Conservation (phyloP, 2,329 filamentous ascomycete species). For the Penicillium thymicola region DNA sequence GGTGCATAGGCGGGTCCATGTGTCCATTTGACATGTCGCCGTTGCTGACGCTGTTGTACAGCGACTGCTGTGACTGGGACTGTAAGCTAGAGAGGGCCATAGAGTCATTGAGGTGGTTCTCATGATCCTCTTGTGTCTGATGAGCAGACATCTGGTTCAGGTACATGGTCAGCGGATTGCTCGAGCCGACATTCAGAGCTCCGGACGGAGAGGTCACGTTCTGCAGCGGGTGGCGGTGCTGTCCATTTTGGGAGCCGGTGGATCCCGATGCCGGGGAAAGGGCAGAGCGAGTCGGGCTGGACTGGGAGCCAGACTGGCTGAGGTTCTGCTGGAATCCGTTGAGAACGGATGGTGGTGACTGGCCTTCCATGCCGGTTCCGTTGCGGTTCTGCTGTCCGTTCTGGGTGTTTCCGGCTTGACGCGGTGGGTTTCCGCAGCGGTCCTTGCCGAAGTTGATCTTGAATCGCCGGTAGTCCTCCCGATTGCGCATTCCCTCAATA, state of each 20-base stretch:
- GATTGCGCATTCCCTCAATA: constrained; percentile 90
- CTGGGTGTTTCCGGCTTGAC: constrained; percentile 65
- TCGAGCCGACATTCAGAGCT: constrained; percentile 73
- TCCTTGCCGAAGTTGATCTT: constrained; percentile 99
- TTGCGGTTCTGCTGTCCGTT: constrained; percentile 64
- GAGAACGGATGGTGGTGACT: constrained; percentile 53
- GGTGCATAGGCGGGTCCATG: constrained; percentile 43
- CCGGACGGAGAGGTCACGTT: constrained; percentile 58
- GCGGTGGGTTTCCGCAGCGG: constrained; percentile 90
- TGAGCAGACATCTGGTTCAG: constrained; percentile 68
- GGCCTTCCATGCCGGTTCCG: constrained; percentile 52
- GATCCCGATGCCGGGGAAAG: constrained; percentile 55
- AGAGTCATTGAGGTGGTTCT: constrained; percentile 44
- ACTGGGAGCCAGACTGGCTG: constrained; percentile 54
- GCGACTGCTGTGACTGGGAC: constrained; percentile 69
- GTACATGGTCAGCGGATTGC: constrained; percentile 91
- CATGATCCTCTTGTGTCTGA: constrained; percentile 69
- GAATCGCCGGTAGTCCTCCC: constrained; percentile 96
- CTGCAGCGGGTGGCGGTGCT: constrained; percentile 59
- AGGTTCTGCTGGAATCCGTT: constrained; percentile 57
- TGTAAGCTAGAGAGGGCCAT: constrained; percentile 48
- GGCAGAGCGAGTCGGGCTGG: constrained; percentile 58
- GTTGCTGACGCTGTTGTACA: constrained; percentile 73
- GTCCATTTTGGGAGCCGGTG: constrained; percentile 53
- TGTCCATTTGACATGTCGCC: constrained; percentile 58